Conservation (phyloP, 345 rosid species). For the Noccaea caerulescens region DNA sequence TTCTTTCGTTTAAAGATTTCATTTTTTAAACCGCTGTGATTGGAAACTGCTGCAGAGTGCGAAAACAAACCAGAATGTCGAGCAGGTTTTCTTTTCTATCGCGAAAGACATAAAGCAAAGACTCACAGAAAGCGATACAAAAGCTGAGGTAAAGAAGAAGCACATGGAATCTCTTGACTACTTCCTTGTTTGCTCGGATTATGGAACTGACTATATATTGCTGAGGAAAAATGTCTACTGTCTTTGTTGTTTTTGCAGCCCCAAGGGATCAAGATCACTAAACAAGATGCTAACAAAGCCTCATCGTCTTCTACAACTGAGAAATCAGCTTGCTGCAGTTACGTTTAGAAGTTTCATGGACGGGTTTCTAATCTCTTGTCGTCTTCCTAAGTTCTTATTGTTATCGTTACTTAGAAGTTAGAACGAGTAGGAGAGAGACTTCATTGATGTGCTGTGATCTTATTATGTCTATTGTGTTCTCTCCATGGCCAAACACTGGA, state of each 20-base stretch:
- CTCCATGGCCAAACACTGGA: constrained; percentile 25
- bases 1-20: neutral
- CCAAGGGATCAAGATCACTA: constrained; percentile 69
- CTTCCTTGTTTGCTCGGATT: neutral
- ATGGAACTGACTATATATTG: constrained; percentile 16
- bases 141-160: constrained; percentile 48
- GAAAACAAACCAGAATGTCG: constrained; percentile 61
- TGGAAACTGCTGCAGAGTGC: constrained; percentile 55
- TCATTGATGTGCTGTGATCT: constrained; percentile 34
- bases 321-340: constrained; percentile 63
- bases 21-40: neutral
- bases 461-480: constrained; percentile 26
- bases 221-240: constrained; percentile 2
- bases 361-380: constrained; percentile 14
- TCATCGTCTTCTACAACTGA: constrained; percentile 51
- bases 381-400: constrained; percentile 27
- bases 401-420: constrained; percentile 13
- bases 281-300: constrained; percentile 51
- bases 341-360: constrained; percentile 26
- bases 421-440: constrained; percentile 24
- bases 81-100: constrained; percentile 60
- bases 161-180: neutral
- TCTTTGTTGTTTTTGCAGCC: constrained; percentile 47
- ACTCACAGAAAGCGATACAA: constrained; percentile 53
- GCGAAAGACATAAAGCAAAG: constrained; percentile 62